Base-by-base conservation (phyloP, 257 asterid genomes). In the Solanum etuberosum region DNA sequence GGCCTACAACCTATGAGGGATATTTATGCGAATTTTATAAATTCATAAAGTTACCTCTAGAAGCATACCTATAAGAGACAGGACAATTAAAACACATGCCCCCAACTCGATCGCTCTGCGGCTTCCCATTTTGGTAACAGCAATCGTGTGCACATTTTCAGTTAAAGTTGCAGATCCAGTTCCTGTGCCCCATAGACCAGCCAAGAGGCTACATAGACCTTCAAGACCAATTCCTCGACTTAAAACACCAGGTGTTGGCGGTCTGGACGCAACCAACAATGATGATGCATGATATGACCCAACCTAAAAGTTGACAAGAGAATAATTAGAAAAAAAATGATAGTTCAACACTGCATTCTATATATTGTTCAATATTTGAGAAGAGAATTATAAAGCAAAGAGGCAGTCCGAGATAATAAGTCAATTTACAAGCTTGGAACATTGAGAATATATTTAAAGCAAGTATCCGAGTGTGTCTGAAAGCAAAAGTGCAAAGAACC, bases 71-170 rank as follows among this genome's bases (percentile, higher is more conserved):
- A 97, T 87, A 29, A 95, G 95, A 37, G 99, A 97, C 63, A 97
- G 93, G 86, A 89, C 88, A 70, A 97, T 93, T 91, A 97, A 87
- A 86, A 93, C 87, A 84, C 93, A 90, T 27, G 98, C 99, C 74
- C 99, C 99, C 91, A 96, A 88, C 88, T 94, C 96, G 32, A 97
- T 94, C 37, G 98, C 99, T 92, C 94, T 90, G 13, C 99, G 99
- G 87, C 99, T 97, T 86, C 99, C 99, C 98, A 97, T 93, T 93
- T 97, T 97, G 21, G 99, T 97, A n/a, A 97, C 99, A 51, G 98
- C 99, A 88, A 97, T 94, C 65, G 99, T 96, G 92, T 97, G 99
- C 85, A 97, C 98, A 87, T 97, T 97, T 91, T 97, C 99, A 35
- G 99, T 97, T 91, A 97, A 92, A 89, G 98, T 96, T 51, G 99